Percentiles rank a stretch among this genome's conserved stretches.
Evolutionary conservation across 192 early-diverging fungal genomes (phyloP).

Genomic region (Dimargaris cristalligena): DNA sequence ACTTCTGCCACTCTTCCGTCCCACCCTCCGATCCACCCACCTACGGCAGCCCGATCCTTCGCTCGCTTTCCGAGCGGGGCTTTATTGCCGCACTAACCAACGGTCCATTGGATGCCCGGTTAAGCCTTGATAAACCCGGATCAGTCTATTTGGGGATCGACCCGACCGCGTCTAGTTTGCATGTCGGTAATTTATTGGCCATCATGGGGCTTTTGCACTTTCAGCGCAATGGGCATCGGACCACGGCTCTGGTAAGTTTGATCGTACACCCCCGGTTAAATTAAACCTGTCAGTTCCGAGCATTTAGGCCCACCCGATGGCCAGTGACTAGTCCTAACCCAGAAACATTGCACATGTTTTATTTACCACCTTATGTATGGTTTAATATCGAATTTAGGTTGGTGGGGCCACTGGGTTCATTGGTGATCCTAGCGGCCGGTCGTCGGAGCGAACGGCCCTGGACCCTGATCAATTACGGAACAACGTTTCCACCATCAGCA

Average conservation of each 20-base stretch:
- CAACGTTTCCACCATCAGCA: conserved; percentile 51
- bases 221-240: conserved; percentile 59
- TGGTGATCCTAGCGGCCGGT: conserved; percentile 82
- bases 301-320: no score
- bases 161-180: conserved; percentile 78
- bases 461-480: conserved; percentile 29
- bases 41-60: no score
- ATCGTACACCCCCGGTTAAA: conserved; percentile 5
- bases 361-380: conserved; percentile 7
- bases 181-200: conserved; percentile 78
- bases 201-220: conserved; percentile 78
- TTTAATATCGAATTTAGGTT: conserved; percentile 21
- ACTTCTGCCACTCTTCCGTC: no score
- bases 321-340: neutral
- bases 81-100: no score
- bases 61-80: no score
- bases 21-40: no score
- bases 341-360: neutral
- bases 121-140: conserved; percentile 17
- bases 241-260: conserved; percentile 54
- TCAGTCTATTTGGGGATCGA: conserved; percentile 83
- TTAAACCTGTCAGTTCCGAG: neutral
- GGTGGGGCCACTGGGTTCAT: conserved; percentile 86
- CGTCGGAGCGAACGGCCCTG: conserved; percentile 59
- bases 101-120: no score